Evolutionary conservation across 1,139 yeast genomes (phyloP), one percentile per base, ranked within the genome.

Genomic region (Kluyveromyces sp.): DNA sequence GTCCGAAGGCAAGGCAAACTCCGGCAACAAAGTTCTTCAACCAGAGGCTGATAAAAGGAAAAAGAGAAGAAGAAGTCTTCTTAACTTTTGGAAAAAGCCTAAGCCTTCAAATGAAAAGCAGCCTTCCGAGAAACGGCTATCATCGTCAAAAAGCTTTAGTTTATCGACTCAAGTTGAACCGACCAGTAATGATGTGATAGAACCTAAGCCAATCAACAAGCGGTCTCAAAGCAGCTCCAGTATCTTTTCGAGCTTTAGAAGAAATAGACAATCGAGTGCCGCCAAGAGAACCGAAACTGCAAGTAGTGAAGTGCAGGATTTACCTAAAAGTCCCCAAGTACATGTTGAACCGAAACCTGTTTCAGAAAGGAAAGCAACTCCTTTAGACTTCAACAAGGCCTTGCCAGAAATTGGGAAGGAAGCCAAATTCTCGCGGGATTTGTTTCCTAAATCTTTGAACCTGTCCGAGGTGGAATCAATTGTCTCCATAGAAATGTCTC

Each of bases 381-480:
- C 63, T 7, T 40, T 55, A 29, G 48, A 53, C 36, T 52, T 62
- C 51, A 53, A 60, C 50, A 32, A 31, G 19, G 37, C 16, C 16
- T 3, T 38, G 3, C 36, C 41, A 3, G 35, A 30, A 15, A 13
- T 33, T 18, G 36, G 36, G 15, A 17, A 37, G 36, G 46, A 32
- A 46, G 57, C 37, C 7, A 56, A 51, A 42, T 51, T 56, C 15
- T 58, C 60, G 42, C 52, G 61, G 3, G 89, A 92, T 11, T 64
- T 83, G 34, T 83, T 83, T 59, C 94, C 94, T 0, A 83, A 80
- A 56, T 74, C 78, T 2, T 67, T 83, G 37, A 80, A 73, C 49
- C 69, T 75, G 0, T 78, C 74, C 44, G 94, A 83, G 58, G 85
- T 83, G 13, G 86, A 81, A 52, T 78, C 84, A 40, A 83, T 83